Evolutionary conservation across 2,329 filamentous ascomycete species (phyloP).

Genomic region (Colletotrichum agaves): DNA sequence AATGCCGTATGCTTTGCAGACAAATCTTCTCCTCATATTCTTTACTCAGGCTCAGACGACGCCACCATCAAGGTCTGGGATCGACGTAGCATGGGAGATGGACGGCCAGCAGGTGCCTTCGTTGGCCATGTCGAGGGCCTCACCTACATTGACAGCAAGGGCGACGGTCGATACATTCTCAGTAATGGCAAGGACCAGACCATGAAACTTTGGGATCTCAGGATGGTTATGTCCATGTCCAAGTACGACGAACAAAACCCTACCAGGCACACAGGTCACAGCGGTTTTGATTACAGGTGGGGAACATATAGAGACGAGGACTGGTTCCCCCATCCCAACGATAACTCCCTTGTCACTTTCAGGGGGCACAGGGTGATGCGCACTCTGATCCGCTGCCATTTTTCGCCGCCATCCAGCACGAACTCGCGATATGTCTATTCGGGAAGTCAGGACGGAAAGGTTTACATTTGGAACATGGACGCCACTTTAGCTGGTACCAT

Average conservation of each 20-base stretch:
- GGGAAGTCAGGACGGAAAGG: constrained; percentile 88
- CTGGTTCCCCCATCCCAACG: constrained; percentile 80
- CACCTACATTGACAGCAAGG: constrained; percentile 77
- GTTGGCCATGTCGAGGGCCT: constrained; percentile 74
- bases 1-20: constrained; percentile 98
- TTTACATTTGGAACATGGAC: constrained; percentile 94
- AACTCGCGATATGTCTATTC: constrained; percentile 94
- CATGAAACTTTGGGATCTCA: constrained; percentile 96
- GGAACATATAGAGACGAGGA: constrained; percentile 71
- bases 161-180: constrained; percentile 83
- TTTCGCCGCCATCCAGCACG: constrained; percentile 86
- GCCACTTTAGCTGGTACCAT: constrained; percentile 83
- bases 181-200: constrained; percentile 96
- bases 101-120: constrained; percentile 74
- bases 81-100: constrained; percentile 88
- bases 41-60: constrained; percentile 97
- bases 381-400: constrained; percentile 94
- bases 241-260: constrained; percentile 68
- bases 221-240: constrained; percentile 85
- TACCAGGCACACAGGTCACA: constrained; percentile 61
- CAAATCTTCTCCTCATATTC: constrained; percentile 85
- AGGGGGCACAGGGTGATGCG: constrained; percentile 88
- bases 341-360: constrained; percentile 94
- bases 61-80: constrained; percentile 97
- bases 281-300: constrained; percentile 80